Conservation (phyloP, 1,284 basidiomycete species). For the Ceratobasidium sp. region DNA sequence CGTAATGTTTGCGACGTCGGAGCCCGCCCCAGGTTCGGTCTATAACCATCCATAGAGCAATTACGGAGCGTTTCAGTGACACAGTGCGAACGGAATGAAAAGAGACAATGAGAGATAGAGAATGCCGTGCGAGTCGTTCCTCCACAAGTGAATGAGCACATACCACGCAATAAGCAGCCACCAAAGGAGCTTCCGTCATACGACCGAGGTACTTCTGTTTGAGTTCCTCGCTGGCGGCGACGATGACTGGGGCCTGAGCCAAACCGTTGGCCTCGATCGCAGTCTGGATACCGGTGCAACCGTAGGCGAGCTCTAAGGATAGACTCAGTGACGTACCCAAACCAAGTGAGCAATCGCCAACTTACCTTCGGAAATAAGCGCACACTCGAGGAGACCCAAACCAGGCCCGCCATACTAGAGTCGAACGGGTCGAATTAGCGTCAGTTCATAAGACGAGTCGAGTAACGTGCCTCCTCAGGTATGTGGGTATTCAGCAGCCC, state of each 20-base stretch:
- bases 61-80: background rate
- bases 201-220: slow-evolving; percentile 68
- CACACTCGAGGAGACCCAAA: slow-evolving; percentile 63
- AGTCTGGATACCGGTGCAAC: slow-evolving; percentile 67
- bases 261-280: slow-evolving; percentile 63
- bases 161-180: slow-evolving; percentile 66
- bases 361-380: slow-evolving; percentile 60
- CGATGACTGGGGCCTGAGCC: slow-evolving; percentile 65
- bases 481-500: slow-evolving; percentile 64
- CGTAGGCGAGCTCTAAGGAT: slow-evolving; percentile 63
- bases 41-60: slow-evolving; percentile 25
- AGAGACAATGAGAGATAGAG: no score
- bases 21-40: slow-evolving; percentile 67
- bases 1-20: slow-evolving; percentile 65
- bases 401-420: slow-evolving; percentile 64
- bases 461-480: slow-evolving; percentile 57
- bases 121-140: no score
- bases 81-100: background rate
- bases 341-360: no score
- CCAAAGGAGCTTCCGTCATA: slow-evolving; percentile 68
- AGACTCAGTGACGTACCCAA: slow-evolving; percentile 12
- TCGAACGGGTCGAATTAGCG: background rate
- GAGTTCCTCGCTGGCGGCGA: slow-evolving; percentile 63
- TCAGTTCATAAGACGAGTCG: background rate
- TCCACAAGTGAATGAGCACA: slow-evolving; percentile 39